Evolutionary conservation across 2,329 filamentous ascomycete genomes (phyloP).

Genomic region (Venturia carpophila): DNA sequence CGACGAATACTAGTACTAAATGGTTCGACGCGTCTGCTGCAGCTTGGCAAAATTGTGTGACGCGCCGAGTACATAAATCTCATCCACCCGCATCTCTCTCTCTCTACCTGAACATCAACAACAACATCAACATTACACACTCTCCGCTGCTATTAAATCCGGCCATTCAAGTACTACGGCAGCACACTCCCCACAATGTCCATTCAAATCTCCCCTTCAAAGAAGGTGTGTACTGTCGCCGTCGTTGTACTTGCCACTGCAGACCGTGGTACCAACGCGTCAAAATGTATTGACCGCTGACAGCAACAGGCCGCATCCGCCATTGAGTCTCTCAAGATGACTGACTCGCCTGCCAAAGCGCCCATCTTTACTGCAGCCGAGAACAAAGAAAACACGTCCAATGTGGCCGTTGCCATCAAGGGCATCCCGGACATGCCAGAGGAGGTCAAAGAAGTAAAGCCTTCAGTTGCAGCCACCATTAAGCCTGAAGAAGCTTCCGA

Average conservation of each 20-base stretch:
- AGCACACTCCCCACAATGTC: conserved; percentile 52
- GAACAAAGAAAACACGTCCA: conserved; percentile 70
- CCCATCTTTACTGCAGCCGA: conserved; percentile 59
- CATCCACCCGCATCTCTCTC: neutral
- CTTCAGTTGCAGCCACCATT: conserved; percentile 44
- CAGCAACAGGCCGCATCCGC: conserved; percentile 66
- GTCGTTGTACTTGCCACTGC: conserved; percentile 30
- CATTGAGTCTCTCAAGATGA: conserved; percentile 82
- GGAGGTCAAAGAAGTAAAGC: conserved; percentile 40
- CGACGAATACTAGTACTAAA: neutral
- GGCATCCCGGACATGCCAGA: conserved; percentile 40
- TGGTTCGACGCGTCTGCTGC: no score
- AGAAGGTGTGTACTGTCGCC: conserved; percentile 49
- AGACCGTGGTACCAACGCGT: conserved; percentile 30
- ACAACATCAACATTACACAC: neutral
- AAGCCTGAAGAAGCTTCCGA: conserved; percentile 69
- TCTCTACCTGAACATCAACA: neutral
- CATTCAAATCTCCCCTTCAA: conserved; percentile 65
- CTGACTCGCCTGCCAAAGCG: conserved; percentile 83
- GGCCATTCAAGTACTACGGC: neutral
- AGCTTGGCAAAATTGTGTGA: neutral
- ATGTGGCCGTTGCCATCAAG: conserved; percentile 50
- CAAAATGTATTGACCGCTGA: conserved; percentile 34
- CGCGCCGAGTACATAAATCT: neutral
- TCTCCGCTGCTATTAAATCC: neutral